Evolutionary conservation across 192 early-diverging fungal species (phyloP).

Genomic region (Mortierella alpina): DNA sequence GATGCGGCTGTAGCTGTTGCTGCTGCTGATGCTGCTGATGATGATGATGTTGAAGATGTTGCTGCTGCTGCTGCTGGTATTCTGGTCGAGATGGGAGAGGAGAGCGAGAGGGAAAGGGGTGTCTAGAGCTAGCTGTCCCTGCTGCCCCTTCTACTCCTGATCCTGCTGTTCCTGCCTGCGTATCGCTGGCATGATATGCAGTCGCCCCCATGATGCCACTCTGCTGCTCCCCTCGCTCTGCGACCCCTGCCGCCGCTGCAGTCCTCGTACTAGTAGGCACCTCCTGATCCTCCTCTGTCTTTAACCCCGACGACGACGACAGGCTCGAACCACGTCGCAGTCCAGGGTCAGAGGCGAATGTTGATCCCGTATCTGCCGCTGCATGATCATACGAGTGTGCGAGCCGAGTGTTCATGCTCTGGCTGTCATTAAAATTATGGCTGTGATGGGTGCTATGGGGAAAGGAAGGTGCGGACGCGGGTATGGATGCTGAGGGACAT

Average conservation of each 20-base stretch:
- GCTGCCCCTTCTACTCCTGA: conserved; percentile 20
- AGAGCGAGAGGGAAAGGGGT: neutral
- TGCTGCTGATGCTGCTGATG: conserved; percentile 8
- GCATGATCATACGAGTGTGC: neutral
- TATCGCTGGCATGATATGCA: conserved; percentile 36
- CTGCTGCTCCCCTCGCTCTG: conserved; percentile 16
- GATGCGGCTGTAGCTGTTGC: neutral
- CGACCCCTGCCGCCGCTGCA: conserved; percentile 17
- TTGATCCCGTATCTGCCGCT: conserved; percentile 42
- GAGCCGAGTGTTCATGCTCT: too few species aligned
- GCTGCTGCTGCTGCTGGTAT: conserved; percentile 2
- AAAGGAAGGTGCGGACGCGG: neutral
- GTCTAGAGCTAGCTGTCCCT: neutral
- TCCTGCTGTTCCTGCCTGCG: conserved; percentile 15
- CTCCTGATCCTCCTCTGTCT: conserved; percentile 36
- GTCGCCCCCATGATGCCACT: conserved; percentile 39
- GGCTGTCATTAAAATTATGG: neutral
- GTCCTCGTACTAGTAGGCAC: conserved; percentile 4
- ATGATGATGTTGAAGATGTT: neutral
- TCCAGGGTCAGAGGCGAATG: conserved; percentile 18
- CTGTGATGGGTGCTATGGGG: neutral
- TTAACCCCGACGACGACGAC: neutral
- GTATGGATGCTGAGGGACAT: neutral
- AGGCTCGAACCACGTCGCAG: conserved; percentile 12
- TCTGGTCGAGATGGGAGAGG: conserved; percentile 1